These are phyloP conservation scores for Ascocoryne sarcoides DNA, from an alignment of 2,329 filamentous ascomycete genomes.

Conservation along the genomic window DNA sequence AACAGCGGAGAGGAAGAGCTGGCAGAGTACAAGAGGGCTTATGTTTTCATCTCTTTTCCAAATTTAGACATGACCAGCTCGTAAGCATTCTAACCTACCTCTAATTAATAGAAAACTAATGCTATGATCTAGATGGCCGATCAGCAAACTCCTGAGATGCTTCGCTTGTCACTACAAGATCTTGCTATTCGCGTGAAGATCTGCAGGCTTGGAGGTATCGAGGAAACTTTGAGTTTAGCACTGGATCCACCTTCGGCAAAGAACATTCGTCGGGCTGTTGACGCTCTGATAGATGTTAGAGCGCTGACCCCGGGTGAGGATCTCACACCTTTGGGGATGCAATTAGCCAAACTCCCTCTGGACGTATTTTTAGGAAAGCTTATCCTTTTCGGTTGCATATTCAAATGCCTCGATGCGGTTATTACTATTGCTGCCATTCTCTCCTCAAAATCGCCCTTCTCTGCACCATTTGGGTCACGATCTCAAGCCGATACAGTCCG, in stretches of 20 bases:
- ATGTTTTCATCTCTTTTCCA: conserved; percentile 94
- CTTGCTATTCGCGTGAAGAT: conserved; percentile 95
- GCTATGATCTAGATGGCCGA: conserved; percentile 53
- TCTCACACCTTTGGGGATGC: conserved; percentile 75
- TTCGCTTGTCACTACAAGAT: conserved; percentile 87
- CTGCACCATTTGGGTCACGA: conserved; percentile 75
- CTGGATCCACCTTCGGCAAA: conserved; percentile 84
- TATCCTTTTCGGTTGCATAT: conserved; percentile 75
- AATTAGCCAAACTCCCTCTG: conserved; percentile 79
- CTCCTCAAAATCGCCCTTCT: conserved; percentile 90
- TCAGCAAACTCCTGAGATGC: conserved; percentile 93
- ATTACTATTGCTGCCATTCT: conserved; percentile 88
- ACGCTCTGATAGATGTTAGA: conserved; percentile 86
- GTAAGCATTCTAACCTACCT: conserved; percentile 15
- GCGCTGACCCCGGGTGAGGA: conserved; percentile 76
- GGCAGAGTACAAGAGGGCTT: conserved; percentile 91
- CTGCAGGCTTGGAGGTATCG: conserved; percentile 89
- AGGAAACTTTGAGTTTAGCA: conserved; percentile 78
- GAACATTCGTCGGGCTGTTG: conserved; percentile 87
- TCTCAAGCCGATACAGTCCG: conserved; percentile 74
- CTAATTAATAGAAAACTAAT: neutral
- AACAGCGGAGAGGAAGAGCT: conserved; percentile 86
- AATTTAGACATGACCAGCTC: conserved; percentile 71
- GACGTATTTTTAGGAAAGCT: conserved; percentile 95
- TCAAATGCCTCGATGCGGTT: conserved; percentile 84